phyloP scores from a whole-genome alignment of 441 rosid genomes.

The Populus hybrid region DNA sequence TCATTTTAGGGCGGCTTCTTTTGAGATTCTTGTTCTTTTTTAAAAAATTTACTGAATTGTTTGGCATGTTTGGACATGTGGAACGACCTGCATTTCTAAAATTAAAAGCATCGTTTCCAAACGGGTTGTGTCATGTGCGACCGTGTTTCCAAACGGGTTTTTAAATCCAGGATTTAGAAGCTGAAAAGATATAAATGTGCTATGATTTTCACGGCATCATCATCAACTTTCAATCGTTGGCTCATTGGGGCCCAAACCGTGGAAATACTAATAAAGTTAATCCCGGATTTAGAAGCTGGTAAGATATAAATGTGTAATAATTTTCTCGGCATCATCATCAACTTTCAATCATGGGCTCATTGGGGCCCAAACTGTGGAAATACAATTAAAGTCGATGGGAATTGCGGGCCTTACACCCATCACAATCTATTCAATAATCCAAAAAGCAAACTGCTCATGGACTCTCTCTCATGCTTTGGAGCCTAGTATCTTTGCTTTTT shows the following conservation, averaged over 20 bases:
- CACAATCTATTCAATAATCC: background rate
- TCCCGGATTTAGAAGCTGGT: background rate
- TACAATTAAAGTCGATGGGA: background rate
- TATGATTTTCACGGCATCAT: background rate
- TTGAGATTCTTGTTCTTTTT: too few species aligned
- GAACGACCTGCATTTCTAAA: too few species aligned
- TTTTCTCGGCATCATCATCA: background rate
- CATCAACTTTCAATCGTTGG: background rate
- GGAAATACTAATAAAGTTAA: too few species aligned
- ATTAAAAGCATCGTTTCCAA: too few species aligned
- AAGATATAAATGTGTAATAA: background rate
- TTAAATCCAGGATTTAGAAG: background rate
- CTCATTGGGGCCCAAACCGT: too few species aligned
- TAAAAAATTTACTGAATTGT: too few species aligned
- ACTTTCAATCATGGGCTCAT: background rate
- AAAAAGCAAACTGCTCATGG: background rate
- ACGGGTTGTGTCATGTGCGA: too few species aligned
- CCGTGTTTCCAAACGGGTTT: too few species aligned
- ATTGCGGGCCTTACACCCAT: background rate
- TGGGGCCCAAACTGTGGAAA: background rate
- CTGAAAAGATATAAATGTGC: background rate
- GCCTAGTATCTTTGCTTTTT: background rate
- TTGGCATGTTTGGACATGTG: too few species aligned
- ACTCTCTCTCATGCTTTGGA: background rate
- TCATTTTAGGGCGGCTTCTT: background rate